A percentile compares a stretch with the other conserved stretches of the same genome.
phyloP scores from a whole-genome alignment of 192 early-diverging fungal species.

The Phlyctochytrium planicorne region DNA sequence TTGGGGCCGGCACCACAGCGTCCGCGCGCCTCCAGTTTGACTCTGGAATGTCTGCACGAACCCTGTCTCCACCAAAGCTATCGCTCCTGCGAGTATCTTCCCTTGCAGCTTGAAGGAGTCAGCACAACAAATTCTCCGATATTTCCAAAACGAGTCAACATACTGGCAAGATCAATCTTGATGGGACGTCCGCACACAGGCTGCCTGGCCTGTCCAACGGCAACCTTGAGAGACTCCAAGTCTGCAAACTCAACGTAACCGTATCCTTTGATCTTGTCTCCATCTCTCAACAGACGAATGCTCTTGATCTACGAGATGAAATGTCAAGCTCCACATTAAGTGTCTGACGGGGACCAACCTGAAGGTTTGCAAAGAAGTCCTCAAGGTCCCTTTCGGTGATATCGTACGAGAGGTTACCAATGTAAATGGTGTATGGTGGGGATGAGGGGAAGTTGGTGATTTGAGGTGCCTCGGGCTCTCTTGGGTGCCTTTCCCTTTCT shows the following conservation, averaged over 20 bases:
- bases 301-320: conserved; percentile 62
- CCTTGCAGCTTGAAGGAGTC: too few relatives aligned
- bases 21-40: conserved; percentile 52
- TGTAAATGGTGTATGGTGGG: conserved; percentile 86
- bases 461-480: neutral
- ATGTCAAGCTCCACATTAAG: conserved; percentile 10
- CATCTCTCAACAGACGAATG: conserved; percentile 81
- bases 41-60: neutral
- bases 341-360: conserved; percentile 60
- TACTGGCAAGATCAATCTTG: conserved; percentile 70
- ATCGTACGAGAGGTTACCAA: conserved; percentile 91
- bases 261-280: conserved; percentile 84
- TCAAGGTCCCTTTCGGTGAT: conserved; percentile 73
- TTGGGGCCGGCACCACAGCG: conserved; percentile 30
- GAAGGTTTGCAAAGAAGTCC: conserved; percentile 68
- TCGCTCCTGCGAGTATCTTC: too few relatives aligned
- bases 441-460: conserved; percentile 60
- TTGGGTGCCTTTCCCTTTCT: neutral
- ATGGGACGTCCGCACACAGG: conserved; percentile 68
- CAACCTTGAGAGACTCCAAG: conserved; percentile 76
- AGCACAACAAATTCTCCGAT: too few relatives aligned
- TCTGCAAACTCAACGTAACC: conserved; percentile 95
- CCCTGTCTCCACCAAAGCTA: neutral
- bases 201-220: conserved; percentile 68
- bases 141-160: too few relatives aligned